A percentile compares a stretch with the other conserved stretches of the same genome.
Conservation (phyloP, 2,329 filamentous ascomycete species). For the Aaosphaeria pasadenensis region DNA sequence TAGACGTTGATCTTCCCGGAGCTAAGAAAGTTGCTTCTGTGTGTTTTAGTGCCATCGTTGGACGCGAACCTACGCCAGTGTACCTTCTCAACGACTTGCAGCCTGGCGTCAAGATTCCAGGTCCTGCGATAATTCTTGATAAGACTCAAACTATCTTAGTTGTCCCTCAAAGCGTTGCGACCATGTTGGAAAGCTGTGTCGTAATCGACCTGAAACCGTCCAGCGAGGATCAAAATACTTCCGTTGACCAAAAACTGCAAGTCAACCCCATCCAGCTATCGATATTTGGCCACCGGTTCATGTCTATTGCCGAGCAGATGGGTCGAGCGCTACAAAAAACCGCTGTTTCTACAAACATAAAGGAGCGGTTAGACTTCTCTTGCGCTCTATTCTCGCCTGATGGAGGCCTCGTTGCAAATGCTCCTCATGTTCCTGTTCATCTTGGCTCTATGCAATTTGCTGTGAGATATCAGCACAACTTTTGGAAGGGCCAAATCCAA, state of each 20-base stretch:
- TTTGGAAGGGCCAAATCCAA: conserved; percentile 32
- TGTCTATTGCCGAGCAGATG: conserved; percentile 60
- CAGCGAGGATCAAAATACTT: neutral
- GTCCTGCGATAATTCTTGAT: neutral
- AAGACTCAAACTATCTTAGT: neutral
- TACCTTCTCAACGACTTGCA: neutral
- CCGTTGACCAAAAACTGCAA: neutral
- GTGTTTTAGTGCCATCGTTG: neutral
- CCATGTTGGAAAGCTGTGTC: neutral
- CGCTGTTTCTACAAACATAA: conserved; percentile 51
- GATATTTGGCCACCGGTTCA: conserved; percentile 57
- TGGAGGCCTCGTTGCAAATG: conserved; percentile 21
- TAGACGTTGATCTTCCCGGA: neutral
- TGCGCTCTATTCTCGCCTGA: conserved; percentile 44
- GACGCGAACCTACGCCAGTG: neutral
- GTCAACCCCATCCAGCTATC: conserved; percentile 54
- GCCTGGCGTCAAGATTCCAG: neutral
- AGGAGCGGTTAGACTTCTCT: conserved; percentile 44
- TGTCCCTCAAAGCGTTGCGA: neutral
- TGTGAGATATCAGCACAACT: conserved; percentile 38
- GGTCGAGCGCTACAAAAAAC: conserved; percentile 56
- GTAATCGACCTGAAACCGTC: neutral
- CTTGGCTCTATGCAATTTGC: conserved; percentile 45
- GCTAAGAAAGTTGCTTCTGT: neutral
- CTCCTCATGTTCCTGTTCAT: conserved; percentile 43